phyloP scores from a whole-genome alignment of 208 protist species.

The Trypanosoma conorhini region DNA sequence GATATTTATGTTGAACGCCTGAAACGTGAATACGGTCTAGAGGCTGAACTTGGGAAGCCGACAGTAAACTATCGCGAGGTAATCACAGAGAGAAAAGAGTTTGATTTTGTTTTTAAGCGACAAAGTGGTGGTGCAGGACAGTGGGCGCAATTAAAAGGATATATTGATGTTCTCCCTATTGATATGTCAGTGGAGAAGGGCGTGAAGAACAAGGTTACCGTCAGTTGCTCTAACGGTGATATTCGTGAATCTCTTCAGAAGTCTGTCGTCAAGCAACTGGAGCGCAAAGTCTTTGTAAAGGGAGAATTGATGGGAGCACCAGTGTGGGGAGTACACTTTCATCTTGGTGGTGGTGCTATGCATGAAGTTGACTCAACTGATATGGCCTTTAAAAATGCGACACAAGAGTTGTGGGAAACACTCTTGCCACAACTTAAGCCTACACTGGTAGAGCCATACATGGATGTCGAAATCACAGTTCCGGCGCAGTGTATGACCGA shows the following conservation, averaged over 20 bases:
- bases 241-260: constrained; percentile 94
- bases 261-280: constrained; percentile 89
- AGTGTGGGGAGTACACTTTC: constrained; percentile 96
- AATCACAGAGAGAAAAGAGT: constrained; percentile 89
- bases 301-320: constrained; percentile 95
- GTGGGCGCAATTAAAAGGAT: constrained; percentile 97
- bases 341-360: constrained; percentile 95
- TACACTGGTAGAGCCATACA: constrained; percentile 97
- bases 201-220: constrained; percentile 82
- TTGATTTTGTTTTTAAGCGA: constrained; percentile 99
- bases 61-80: constrained; percentile 97
- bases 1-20: constrained; percentile 97
- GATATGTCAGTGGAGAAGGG: constrained; percentile 92
- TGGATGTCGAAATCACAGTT: constrained; percentile 95
- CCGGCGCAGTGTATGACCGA: constrained; percentile 88
- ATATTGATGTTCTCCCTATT: constrained; percentile 89
- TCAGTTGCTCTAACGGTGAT: constrained; percentile 95
- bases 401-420: constrained; percentile 95
- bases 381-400: constrained; percentile 97
- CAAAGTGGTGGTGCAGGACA: constrained; percentile 99
- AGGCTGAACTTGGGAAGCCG: constrained; percentile 93
- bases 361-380: constrained; percentile 99
- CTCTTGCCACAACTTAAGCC: constrained; percentile 88
- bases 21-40: constrained; percentile 93
- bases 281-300: constrained; percentile 92